These are phyloP conservation scores for Dunaliella primolecta DNA, from an alignment of 139 green algal genomes.

Conservation along the genomic window DNA sequence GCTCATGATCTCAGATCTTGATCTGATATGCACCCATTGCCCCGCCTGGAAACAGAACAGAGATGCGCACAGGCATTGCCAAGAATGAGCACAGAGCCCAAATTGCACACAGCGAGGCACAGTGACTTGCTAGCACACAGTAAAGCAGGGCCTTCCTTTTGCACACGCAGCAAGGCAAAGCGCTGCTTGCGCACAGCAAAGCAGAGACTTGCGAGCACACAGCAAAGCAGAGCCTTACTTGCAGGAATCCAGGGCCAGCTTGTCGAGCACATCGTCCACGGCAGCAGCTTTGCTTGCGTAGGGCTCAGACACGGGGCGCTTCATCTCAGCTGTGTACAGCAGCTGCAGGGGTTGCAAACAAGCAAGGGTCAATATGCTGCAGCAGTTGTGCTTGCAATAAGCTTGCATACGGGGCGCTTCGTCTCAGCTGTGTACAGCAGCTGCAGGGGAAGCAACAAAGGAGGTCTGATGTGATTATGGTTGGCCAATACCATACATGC, in stretches of 20 bases:
- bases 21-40: too few species aligned
- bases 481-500: neutral
- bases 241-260: constrained; percentile 18
- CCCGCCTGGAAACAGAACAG: too few species aligned
- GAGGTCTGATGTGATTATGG: neutral
- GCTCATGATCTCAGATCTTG: too few species aligned
- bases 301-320: constrained; percentile 45
- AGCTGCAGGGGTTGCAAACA: constrained; percentile 35
- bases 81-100: too few species aligned
- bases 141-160: too few species aligned
- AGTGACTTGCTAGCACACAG: too few species aligned
- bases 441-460: neutral
- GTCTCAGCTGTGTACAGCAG: constrained; percentile 77
- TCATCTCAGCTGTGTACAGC: constrained; percentile 81
- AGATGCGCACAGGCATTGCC: too few species aligned
- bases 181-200: too few species aligned
- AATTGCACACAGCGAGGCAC: too few species aligned
- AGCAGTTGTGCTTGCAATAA: constrained; percentile 37
- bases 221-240: constrained; percentile 11
- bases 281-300: constrained; percentile 44
- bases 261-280: constrained; percentile 54
- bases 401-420: constrained; percentile 50
- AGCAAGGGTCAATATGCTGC: constrained; percentile 12
- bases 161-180: too few species aligned
- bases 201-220: too few species aligned